Base-by-base conservation (phyloP, 768 basidiomycete species). In the Mycena galericulata region DNA sequence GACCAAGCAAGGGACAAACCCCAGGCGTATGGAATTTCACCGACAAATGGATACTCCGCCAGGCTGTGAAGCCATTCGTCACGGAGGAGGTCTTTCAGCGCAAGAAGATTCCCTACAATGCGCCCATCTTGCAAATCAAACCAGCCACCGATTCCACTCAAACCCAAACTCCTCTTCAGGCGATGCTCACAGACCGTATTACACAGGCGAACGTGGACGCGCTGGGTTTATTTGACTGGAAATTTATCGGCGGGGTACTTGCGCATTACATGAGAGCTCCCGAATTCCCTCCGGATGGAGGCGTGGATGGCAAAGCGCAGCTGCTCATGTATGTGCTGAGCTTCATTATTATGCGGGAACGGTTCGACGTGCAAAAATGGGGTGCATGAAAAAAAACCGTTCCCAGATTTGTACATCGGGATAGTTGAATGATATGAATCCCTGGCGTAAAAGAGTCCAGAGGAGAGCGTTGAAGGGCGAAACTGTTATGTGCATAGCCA, bases 41-140 rank as follows among this genome's bases (percentile, higher is more conserved):
- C 18, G 69, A 70, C 2, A 70, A 70, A 30, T 70, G 68, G 68
- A 61, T 70, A 10, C 45, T 70, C n/a, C 45, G 68, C 26, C 46
- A 70, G 45, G 68, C 56, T 15, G 68, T 70, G 12, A 59, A 62
- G 41, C 68, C 68, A 45, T 70, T 43, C 68, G 51, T 70, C 29
- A 70, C 68, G 12, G 65, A 70, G n/a, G 68, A 70, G 53, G 27
- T 70, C n/a, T 70, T 47, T n/a, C 45, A 26, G 24, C 58, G 58
- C 22, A 47, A 60, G 36, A 60, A 60, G 26, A 38, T 34, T 1
- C 12, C 32, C 5, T 60, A 49, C 34, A 60, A 60, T 18, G 58
- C 58, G 26, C 58, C 58, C n/a, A 29, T 34, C 30, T 29, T 26
- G 15, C 57, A 20, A 4, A n/a, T n/a, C n/a, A 46, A 20, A 4